Evolutionary conservation across 2,329 filamentous ascomycete genomes (phyloP), one percentile per base, ranked within the genome.

Genomic region (Penicillium expansum): DNA sequence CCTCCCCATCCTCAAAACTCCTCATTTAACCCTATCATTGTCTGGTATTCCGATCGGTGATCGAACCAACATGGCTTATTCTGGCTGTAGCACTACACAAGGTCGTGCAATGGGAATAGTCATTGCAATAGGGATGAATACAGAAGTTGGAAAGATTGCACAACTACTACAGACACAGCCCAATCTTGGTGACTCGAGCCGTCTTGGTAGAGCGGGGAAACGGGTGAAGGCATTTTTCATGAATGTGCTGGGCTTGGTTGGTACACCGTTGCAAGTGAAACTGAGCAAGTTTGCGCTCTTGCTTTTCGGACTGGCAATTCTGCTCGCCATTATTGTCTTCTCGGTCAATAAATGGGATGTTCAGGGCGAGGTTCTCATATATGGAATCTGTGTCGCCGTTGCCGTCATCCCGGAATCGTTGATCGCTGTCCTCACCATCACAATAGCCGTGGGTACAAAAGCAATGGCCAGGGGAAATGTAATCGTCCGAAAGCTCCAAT

Each of bases 181-280:
- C 39, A 47, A 44, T 8, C 49, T 55, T 29, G 48, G 49, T 2
- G 56, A 61, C 7, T 57, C 52, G 4, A 62, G 62, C 16, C 27
- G 50, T 24, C n/a, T 67, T n/a, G 30, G 48, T 38, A 76, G 69
- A 53, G 72, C 67, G 59, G 59, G 68, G 5, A 72, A 70, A 27
- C 71, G 76, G 27, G 76, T 76, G 5, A 77, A 79, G 71, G 77
- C 74, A 33, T 73, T 75, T 3, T 77, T 74, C 58, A 79, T 80
- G 63, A 75, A 80, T 52, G 70, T 82, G 11, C 79, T 84, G 63
- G 83, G 82, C 7, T 74, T 77, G 42, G 71, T 78, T 24, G 91
- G 91, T 48, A 96, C 92, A 1, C 92, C 92, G 0, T 79, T 96
- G 44, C 91, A 95, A 76, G 87, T 88, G 63, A 93, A 90, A 69